Evolutionary conservation across 352 stramenopile genomes (phyloP).

Genomic region (Globisporangium nodosum): DNA sequence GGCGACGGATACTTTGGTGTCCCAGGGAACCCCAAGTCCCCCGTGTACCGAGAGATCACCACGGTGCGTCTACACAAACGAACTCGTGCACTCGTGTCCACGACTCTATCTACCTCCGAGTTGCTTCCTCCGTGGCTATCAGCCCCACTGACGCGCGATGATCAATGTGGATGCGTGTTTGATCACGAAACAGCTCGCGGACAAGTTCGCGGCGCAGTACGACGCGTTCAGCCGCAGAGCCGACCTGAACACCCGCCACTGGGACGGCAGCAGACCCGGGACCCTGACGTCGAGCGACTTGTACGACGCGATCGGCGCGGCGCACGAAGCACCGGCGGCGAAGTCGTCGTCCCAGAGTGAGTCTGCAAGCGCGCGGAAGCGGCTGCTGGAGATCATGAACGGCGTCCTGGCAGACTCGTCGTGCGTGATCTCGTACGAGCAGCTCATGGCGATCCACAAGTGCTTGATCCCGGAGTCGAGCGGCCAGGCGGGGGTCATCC

Average conservation of each 20-base stretch:
- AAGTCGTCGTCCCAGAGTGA: slow-evolving; percentile 6
- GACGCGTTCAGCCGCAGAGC: slow-evolving; percentile 43
- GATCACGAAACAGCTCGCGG: slow-evolving; percentile 23
- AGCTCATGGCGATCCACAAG: slow-evolving; percentile 53
- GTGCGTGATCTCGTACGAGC: slow-evolving; percentile 45
- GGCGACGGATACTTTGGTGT: slow-evolving; percentile 44
- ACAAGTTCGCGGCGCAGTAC: slow-evolving; percentile 46
- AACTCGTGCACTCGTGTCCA: no score
- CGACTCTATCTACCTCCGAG: no score
- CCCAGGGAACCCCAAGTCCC: slow-evolving; percentile 45
- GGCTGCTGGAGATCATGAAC: slow-evolving; percentile 58
- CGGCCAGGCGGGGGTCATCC: slow-evolving; percentile 41
- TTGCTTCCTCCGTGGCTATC: no score
- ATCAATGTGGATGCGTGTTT: not conserved
- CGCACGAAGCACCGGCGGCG: slow-evolving; percentile 32
- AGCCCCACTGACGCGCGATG: no score
- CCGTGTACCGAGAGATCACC: slow-evolving; percentile 53
- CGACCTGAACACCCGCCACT: slow-evolving; percentile 29
- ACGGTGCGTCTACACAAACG: slow-evolving; percentile 19
- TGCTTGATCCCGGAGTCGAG: slow-evolving; percentile 42
- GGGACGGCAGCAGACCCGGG: slow-evolving; percentile 25
- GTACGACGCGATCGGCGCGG: slow-evolving; percentile 64
- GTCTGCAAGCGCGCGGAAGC: slow-evolving; percentile 25
- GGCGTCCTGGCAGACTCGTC: slow-evolving; percentile 52
- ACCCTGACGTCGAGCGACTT: slow-evolving; percentile 63